A percentile compares a stretch with the other conserved stretches of the same genome.
phyloP scores from a whole-genome alignment of 73 alveolate species.

The Halteria grandinella region DNA sequence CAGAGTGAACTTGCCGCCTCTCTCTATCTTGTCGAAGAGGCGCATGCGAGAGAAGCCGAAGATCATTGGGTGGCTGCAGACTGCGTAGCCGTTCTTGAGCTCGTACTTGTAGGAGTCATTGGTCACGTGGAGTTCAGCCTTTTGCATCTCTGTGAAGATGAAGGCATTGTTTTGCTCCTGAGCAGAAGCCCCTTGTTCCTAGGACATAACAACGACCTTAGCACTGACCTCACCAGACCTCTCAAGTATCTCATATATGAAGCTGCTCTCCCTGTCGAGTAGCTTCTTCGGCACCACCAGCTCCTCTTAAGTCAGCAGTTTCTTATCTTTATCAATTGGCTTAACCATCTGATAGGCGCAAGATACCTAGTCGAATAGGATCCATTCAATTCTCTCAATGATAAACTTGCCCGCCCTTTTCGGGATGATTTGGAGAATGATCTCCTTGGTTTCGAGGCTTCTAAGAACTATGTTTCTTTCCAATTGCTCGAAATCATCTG shows the following conservation, averaged over 20 bases:
- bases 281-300: constrained; percentile 33
- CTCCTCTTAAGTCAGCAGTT: constrained; percentile 1
- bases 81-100: constrained; percentile 45
- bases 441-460: constrained; percentile 50
- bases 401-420: constrained; percentile 46
- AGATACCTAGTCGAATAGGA: constrained; percentile 54
- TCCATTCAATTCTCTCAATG: constrained; percentile 66
- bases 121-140: not conserved
- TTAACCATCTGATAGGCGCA: constrained; percentile 35
- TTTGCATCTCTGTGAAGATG: constrained; percentile 30
- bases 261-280: constrained; percentile 49
- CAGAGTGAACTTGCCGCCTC: constrained; percentile 4
- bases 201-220: not conserved
- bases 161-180: constrained; percentile 17
- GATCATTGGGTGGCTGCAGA: constrained; percentile 56
- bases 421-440: constrained; percentile 53
- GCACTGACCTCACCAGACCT: constrained; percentile 31
- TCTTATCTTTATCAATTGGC: constrained; percentile 18
- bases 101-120: constrained; percentile 15
- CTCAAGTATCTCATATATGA: constrained; percentile 33
- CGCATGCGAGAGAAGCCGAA: constrained; percentile 51
- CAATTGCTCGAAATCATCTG: constrained; percentile 5
- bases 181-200: too few relatives aligned
- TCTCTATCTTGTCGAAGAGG: constrained; percentile 23
- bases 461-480: constrained; percentile 17